Conservation (phyloP, 2,329 filamentous ascomycete genomes). For the Diaporthe sp. region DNA sequence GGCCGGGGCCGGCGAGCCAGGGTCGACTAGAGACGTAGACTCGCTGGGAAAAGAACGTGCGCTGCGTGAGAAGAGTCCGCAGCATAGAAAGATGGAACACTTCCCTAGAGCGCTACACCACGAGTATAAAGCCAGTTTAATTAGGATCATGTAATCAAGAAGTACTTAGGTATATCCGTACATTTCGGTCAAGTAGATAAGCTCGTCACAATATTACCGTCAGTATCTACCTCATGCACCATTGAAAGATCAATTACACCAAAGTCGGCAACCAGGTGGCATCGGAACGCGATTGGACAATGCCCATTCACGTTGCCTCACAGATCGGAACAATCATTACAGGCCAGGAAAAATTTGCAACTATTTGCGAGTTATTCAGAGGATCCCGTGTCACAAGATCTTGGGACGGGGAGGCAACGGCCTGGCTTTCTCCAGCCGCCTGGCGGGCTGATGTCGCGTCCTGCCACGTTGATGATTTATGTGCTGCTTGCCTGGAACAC, state of each 20-base stretch:
- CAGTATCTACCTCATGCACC: too few relatives aligned
- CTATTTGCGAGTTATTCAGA: background rate
- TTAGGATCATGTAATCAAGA: background rate
- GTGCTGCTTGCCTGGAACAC: background rate
- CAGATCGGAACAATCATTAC: too few relatives aligned
- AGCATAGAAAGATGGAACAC: constrained; percentile 5
- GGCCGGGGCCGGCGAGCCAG: background rate
- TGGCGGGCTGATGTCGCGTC: background rate
- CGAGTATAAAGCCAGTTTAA: background rate
- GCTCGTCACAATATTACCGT: too few relatives aligned
- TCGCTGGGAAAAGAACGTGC: background rate
- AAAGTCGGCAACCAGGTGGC: background rate
- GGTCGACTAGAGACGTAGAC: constrained; percentile 2
- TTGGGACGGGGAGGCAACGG: background rate
- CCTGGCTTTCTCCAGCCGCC: background rate
- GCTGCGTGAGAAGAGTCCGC: background rate
- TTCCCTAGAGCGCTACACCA: constrained; percentile 12
- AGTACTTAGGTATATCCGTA: too few relatives aligned
- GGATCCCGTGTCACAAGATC: background rate
- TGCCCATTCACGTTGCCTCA: background rate
- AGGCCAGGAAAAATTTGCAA: background rate
- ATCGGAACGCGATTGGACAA: background rate
- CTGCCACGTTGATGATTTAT: background rate
- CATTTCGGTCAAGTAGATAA: background rate
- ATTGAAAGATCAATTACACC: background rate